Conservation (phyloP, 176 grass and related monocot genomes). For the Dactylis glomerata region DNA sequence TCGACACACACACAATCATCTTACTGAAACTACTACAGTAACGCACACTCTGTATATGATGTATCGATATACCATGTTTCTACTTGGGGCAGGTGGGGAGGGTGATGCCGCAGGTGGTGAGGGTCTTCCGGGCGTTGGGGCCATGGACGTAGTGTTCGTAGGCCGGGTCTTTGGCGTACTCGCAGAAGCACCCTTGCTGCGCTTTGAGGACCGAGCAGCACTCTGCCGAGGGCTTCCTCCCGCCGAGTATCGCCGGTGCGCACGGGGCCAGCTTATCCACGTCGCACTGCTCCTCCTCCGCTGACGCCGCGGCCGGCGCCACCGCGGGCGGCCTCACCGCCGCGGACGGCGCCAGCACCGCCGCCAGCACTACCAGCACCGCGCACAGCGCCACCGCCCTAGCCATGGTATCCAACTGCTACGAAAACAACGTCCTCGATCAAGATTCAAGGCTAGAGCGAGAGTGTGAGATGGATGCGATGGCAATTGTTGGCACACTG, state of each 20-base stretch:
- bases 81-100: constrained; percentile 16
- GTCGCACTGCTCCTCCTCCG: constrained; percentile 20
- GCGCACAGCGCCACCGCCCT: neutral
- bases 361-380: neutral
- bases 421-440: neutral
- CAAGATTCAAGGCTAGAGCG: neutral
- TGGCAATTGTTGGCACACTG: too few species aligned
- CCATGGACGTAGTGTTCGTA: constrained; percentile 24
- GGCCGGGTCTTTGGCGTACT: constrained; percentile 34
- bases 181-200: constrained; percentile 40
- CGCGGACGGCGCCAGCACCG: neutral
- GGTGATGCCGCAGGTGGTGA: constrained; percentile 30
- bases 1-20: neutral
- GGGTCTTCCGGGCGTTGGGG: constrained; percentile 10
- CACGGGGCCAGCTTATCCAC: neutral
- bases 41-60: neutral
- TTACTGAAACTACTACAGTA: neutral
- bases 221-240: neutral
- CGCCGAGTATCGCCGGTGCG: constrained; percentile 27
- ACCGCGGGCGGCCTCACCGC: neutral
- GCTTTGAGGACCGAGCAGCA: constrained; percentile 43
- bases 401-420: neutral
- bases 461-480: neutral
- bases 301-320: neutral
- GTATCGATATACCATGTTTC: neutral